These are phyloP conservation scores for Rubia yunnanensis DNA, from an alignment of 257 asterid species.

Conservation along the genomic window DNA sequence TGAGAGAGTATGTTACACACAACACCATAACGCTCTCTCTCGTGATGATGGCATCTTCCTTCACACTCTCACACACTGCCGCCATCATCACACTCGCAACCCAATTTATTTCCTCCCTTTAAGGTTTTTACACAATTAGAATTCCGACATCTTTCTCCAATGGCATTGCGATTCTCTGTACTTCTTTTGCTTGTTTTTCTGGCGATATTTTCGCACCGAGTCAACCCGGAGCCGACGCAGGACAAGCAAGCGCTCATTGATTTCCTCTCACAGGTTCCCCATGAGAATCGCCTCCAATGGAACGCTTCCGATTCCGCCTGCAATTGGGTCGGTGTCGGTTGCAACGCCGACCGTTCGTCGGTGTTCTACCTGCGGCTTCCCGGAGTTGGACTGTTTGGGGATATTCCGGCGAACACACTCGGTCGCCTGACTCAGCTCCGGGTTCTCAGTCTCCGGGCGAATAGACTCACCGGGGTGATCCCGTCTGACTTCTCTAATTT, in stretches of 20 bases:
- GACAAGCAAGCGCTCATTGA: constrained; percentile 77
- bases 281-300: constrained; percentile 69
- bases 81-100: not conserved
- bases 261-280: constrained; percentile 53
- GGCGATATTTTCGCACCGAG: constrained; percentile 11
- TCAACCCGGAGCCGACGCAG: constrained; percentile 52
- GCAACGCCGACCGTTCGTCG: constrained; percentile 52
- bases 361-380: constrained; percentile 66
- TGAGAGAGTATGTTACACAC: not conserved
- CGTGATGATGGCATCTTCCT: constrained; percentile 21
- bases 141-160: not conserved
- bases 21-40: not conserved
- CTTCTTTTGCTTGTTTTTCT: not conserved
- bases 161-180: constrained; percentile 15
- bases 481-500: constrained; percentile 70
- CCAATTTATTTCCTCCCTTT: constrained; percentile 8
- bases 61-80: constrained; percentile 6
- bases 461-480: constrained; percentile 55
- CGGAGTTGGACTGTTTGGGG: constrained; percentile 78
- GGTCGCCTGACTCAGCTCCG: constrained; percentile 64
- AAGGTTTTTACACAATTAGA: not conserved
- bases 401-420: constrained; percentile 52
- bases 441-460: constrained; percentile 83
- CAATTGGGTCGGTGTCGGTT: constrained; percentile 68
- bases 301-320: constrained; percentile 56